Percentiles rank a stretch among this genome's conserved stretches.
phyloP scores from a whole-genome alignment of 768 basidiomycete species.

The Termitomyces sp. region DNA sequence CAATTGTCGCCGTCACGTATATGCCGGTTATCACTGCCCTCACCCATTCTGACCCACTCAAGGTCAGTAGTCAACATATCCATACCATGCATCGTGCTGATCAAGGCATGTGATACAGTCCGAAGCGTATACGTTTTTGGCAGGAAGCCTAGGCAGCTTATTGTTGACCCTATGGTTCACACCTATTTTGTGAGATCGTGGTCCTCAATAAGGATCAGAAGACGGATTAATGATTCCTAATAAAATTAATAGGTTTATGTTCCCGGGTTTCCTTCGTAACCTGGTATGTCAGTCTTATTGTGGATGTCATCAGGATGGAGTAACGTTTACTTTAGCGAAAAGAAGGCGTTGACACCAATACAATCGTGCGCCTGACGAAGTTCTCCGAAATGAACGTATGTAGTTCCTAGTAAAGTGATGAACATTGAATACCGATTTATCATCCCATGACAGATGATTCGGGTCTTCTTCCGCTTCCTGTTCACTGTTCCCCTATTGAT shows the following conservation, averaged over 20 bases:
- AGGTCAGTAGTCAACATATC: conserved; percentile 32
- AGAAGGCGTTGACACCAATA: conserved; percentile 58
- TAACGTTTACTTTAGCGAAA: conserved; percentile 32
- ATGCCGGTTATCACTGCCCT: conserved; percentile 70
- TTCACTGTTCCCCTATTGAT: conserved; percentile 62
- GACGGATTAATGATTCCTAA: conserved; percentile 7
- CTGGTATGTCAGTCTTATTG: conserved; percentile 39
- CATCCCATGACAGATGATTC: conserved; percentile 45
- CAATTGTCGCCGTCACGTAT: conserved; percentile 49
- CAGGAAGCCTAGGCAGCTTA: conserved; percentile 64
- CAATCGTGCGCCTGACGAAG: conserved; percentile 68
- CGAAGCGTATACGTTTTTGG: conserved; percentile 66
- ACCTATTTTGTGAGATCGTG: conserved; percentile 50
- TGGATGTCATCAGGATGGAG: not conserved
- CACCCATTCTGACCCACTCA: conserved; percentile 52
- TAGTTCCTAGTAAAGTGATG: not conserved
- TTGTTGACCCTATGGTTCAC: conserved; percentile 71
- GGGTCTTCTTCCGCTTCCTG: conserved; percentile 67
- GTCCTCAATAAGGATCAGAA: conserved; percentile 2
- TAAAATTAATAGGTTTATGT: conserved; percentile 59
- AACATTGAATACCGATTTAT: not conserved
- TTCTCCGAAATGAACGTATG: conserved; percentile 78
- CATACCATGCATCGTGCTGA: not conserved
- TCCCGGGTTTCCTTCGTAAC: conserved; percentile 60
- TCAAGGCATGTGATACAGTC: conserved; percentile 34